Base-by-base conservation (phyloP, 208 protist species). In the Acanthamoeba quina region DNA sequence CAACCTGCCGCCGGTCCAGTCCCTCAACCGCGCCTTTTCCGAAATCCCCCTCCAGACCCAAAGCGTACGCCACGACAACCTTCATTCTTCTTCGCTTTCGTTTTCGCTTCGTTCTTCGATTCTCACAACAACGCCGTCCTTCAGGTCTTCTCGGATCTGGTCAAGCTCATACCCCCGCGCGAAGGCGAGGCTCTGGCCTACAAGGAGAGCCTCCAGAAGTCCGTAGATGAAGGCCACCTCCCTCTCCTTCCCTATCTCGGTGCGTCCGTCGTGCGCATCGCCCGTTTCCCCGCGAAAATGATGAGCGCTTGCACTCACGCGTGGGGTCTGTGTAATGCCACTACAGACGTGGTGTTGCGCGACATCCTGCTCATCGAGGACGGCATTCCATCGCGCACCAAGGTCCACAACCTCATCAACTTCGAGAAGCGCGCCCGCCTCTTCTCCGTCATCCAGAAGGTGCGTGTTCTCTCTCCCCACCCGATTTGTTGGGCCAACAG, bases 391-490 rank as follows among this genome's bases (percentile, higher is more conserved):
- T 34, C 47, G 47, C 80, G 56, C n/a, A 89, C 80, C 80, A 66
- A 58, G 11, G 29, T 13, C 37, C 7, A 70, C 21, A 70, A 94
- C 19, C 52, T 97, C 5, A 97, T 97, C 68, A 97, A 97, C 64
- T 97, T 97, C 54, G 90, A 91, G 15, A 97, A 96, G 41, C 37
- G 95, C 41, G 93, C 49, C 1, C 58, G 95, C 0, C 60, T 97
- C 17, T 97, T 94, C 86, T 92, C 95, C 34, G 62, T 96, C 26
- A 97, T 97, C 34, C 91, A 92, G 15, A 49, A 90, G 10, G 31
- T 96, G 17, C 4, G 70, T 6, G 29, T 70, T 0, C 13, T 7
- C 13, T 2, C 21, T 5, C 13, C 5, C 56, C 56, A 3, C 56
- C 13, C 56, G 21, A 19, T 62, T 17, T 1, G 5, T 11, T n/a